A percentile compares a stretch with the other conserved stretches of the same genome.
Conservation (phyloP, 768 basidiomycete species). For the Naematelia aurantialba region DNA sequence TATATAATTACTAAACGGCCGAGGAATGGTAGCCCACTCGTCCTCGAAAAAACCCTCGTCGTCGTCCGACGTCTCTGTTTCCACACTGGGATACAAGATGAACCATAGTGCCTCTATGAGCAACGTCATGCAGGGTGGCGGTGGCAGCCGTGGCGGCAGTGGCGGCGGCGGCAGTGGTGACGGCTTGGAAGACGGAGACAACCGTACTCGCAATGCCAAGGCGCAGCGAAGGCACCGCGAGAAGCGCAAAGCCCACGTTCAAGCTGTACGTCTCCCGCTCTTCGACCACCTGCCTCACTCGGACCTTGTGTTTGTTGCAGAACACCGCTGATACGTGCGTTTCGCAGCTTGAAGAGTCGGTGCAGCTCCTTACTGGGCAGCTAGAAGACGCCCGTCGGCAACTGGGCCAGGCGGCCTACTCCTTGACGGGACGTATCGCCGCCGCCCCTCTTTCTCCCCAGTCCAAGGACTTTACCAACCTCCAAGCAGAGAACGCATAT, state of each 20-base stretch:
- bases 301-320: conserved; percentile 1
- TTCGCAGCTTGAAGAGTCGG: conserved; percentile 44
- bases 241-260: conserved; percentile 46
- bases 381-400: conserved; percentile 41
- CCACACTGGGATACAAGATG: neutral
- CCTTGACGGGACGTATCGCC: neutral
- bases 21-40: neutral
- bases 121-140: neutral
- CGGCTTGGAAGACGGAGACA: conserved; percentile 41
- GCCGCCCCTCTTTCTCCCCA: conserved; percentile 14
- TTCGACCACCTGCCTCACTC: neutral
- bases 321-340: neutral
- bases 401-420: conserved; percentile 23
- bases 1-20: neutral
- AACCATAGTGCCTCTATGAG: neutral
- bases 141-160: neutral
- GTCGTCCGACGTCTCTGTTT: neutral
- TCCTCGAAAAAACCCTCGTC: neutral
- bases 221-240: conserved; percentile 48
- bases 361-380: conserved; percentile 35
- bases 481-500: conserved; percentile 38
- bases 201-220: conserved; percentile 45
- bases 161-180: neutral
- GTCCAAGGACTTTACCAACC: conserved; percentile 22
- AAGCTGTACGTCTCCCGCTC: conserved; percentile 33